Evolutionary conservation across 176 grass and related monocot genomes (phyloP).

Genomic region (bread wheat (Triticum aestivum)): IWGSC_CS_RefSeq_v2.1 NC_057797.1:686594834-686595333

Average conservation of each 20-base stretch:
- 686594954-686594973: constrained; percentile 69
- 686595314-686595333: too few species aligned
- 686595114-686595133: not conserved
- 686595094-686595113: not conserved
- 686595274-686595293: too few species aligned
- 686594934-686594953: constrained; percentile 92
- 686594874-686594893: constrained; percentile 83
- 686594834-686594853: too few species aligned
- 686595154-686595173: not conserved
- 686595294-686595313: too few species aligned
- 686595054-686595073: not conserved
- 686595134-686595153: not conserved
- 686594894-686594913: constrained; percentile 87
- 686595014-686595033: not conserved
- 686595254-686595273: too few species aligned
- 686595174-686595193: not conserved
- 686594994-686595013: not conserved
- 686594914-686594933: constrained; percentile 80
- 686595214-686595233: too few species aligned
- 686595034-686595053: not conserved
- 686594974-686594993: constrained; percentile 7
- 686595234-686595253: too few species aligned
- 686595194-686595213: not conserved
- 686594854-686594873: constrained; percentile 62
- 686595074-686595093: not conserved